Evolutionary conservation across 352 stramenopile species (phyloP), one percentile per base, ranked within the genome.

Genomic region (Paralagenidium karlingii): DNA sequence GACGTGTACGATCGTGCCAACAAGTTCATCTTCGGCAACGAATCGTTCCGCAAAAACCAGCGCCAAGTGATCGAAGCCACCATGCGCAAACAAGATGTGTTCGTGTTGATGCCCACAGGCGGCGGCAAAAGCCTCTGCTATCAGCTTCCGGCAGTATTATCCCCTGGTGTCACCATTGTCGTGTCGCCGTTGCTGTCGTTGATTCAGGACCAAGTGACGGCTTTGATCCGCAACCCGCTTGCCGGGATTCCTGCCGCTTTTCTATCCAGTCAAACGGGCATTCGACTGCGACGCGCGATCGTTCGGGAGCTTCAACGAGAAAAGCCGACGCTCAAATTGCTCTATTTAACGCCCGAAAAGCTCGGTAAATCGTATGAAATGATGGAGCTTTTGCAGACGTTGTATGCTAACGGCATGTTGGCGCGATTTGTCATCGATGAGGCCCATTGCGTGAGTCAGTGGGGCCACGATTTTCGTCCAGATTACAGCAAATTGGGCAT

Each of bases 41-140:
- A 56, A 21, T 49, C 34, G n/a, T 99, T 98, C 61, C 88, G 95
- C 24, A 65, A 74, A 10, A 95, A 95, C 38, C 96, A 99, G 69
- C 68, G 96, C 38, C 68, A 93, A 24, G 82, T 98, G 31, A 86
- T 99, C 37, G 68, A 96, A 63, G 75, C 90, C 36, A 73, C 91
- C 19, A 87, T 99, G 49, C 53, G 63, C 34, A 68, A 84, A 8
- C 62, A 71, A 18, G 96, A 99, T 60, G 89, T 98, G 15, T 99
- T 99, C 52, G 92, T 98, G 10, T 63, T 99, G 8, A 99, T 99
- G 94, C 96, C 95, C 8, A 99, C 96, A 10, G 96, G 96, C 27
- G 96, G 96, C 33, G 96, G 96, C n/a, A 99, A 99, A 59, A 97
- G 76, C 37, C 59, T 99, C 1, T 99, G 95, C 53, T 99, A 99